A percentile compares a stretch with the other conserved stretches of the same genome.
These are phyloP conservation scores for Lodderomyces orthopsilosis DNA, from an alignment of 1,139 yeast genomes.

Conservation along the genomic window DNA sequence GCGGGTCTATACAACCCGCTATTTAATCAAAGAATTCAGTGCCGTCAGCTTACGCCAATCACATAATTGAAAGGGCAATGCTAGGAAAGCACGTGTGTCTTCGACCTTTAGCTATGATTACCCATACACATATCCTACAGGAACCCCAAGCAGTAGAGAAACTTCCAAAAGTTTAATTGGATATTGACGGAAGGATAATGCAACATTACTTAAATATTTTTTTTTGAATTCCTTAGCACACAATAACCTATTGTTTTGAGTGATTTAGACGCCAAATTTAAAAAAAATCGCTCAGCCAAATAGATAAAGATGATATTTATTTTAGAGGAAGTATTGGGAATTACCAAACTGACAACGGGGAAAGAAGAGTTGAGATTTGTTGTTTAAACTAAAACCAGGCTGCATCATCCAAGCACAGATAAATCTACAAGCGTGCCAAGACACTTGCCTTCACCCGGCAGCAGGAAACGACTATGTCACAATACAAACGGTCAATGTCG, in stretches of 20 bases:
- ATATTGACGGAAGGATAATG: not conserved
- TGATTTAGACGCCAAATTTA: not conserved
- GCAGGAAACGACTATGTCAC: not conserved
- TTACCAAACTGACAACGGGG: too few relatives aligned
- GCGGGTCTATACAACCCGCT: too few relatives aligned
- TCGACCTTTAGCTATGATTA: too few relatives aligned
- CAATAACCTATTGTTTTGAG: not conserved
- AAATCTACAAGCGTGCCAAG: too few relatives aligned
- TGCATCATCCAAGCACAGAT: not conserved
- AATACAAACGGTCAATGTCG: not conserved
- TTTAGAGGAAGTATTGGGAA: not conserved
- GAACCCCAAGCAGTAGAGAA: not conserved
- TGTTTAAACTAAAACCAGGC: too few relatives aligned
- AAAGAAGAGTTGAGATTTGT: too few relatives aligned
- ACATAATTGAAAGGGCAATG: too few relatives aligned
- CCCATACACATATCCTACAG: too few relatives aligned
- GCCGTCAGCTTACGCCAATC: too few relatives aligned
- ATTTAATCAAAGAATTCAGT: too few relatives aligned
- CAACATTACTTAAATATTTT: constrained; percentile 1
- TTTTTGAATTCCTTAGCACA: not conserved
- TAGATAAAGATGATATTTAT: not conserved
- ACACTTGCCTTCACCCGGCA: too few relatives aligned
- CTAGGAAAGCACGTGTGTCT: too few relatives aligned
- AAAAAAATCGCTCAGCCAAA: not conserved
- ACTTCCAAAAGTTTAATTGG: not conserved